phyloP scores from a whole-genome alignment of 2,329 filamentous ascomycete species.

The Xylariaceae sp. region DNA sequence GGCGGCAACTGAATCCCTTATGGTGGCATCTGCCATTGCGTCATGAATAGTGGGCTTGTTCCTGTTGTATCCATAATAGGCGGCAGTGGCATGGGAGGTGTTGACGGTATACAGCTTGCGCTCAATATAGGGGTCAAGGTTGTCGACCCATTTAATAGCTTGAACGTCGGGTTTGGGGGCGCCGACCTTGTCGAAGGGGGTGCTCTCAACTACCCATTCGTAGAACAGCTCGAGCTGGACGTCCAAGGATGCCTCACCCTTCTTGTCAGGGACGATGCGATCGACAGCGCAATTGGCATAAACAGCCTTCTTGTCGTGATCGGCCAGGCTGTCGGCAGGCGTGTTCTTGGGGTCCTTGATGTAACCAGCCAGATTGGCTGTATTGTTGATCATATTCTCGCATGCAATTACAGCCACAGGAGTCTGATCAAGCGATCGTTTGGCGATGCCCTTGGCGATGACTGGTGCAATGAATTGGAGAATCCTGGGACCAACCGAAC shows the following conservation, averaged over 20 bases:
- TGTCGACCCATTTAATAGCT: conserved; percentile 83
- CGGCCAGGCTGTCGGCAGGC: conserved; percentile 66
- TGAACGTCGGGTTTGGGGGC: conserved; percentile 59
- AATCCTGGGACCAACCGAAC: conserved; percentile 94
- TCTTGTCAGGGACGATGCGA: conserved; percentile 94
- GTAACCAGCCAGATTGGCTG: conserved; percentile 81
- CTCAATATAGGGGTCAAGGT: conserved; percentile 95
- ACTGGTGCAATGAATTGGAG: conserved; percentile 95
- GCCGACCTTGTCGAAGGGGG: conserved; percentile 68
- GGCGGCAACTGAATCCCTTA: conserved; percentile 78
- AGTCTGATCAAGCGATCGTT: conserved; percentile 65
- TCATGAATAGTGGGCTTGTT: conserved; percentile 90
- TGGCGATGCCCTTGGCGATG: conserved; percentile 91
- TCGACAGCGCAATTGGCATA: conserved; percentile 99
- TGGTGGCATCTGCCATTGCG: conserved; percentile 79
- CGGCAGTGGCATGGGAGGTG: conserved; percentile 93
- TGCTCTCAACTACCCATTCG: conserved; percentile 95
- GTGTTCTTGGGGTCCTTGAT: conserved; percentile 80
- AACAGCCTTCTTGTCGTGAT: conserved; percentile 75
- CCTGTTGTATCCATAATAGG: conserved; percentile 90
- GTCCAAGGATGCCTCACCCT: conserved; percentile 78
- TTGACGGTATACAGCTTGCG: conserved; percentile 99
- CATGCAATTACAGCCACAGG: conserved; percentile 94
- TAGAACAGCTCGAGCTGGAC: conserved; percentile 98
- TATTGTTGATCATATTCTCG: conserved; percentile 96